These are phyloP conservation scores for Xylariales sp. DNA, from an alignment of 2,329 filamentous ascomycete species.

Conservation along the genomic window DNA sequence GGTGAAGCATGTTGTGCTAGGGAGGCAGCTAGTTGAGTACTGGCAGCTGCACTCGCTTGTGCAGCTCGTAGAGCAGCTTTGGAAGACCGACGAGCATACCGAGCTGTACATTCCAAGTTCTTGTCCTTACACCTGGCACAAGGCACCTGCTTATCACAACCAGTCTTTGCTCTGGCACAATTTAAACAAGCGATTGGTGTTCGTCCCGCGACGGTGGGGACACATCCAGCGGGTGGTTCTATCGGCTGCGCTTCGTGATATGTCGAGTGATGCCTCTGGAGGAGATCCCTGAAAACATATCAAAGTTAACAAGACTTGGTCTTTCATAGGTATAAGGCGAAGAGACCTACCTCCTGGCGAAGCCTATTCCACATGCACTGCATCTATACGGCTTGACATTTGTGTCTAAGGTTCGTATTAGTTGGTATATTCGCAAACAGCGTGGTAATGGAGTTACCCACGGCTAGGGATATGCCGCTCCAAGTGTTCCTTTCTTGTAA, in stretches of 20 bases:
- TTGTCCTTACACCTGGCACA: constrained; percentile 46
- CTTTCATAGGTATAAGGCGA: too few species aligned
- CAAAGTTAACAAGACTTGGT: too few species aligned
- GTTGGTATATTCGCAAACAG: neutral
- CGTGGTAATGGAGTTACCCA: constrained; percentile 25
- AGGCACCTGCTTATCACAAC: constrained; percentile 45
- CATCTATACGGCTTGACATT: constrained; percentile 52
- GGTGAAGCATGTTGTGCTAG: constrained; percentile 13
- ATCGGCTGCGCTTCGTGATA: constrained; percentile 46
- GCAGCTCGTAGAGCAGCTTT: constrained; percentile 38
- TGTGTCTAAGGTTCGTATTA: constrained; percentile 36
- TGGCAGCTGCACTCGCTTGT: constrained; percentile 23
- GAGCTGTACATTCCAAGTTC: constrained; percentile 40
- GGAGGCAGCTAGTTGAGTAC: constrained; percentile 13
- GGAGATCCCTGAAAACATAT: constrained; percentile 34
- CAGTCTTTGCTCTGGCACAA: constrained; percentile 46
- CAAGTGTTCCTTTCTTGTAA: constrained; percentile 53
- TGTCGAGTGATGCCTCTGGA: constrained; percentile 45
- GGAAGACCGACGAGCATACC: constrained; percentile 46
- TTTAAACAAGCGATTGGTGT: constrained; percentile 45
- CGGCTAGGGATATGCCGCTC: constrained; percentile 50
- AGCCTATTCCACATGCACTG: constrained; percentile 42
- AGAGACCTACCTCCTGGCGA: constrained; percentile 31
- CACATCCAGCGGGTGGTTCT: constrained; percentile 38
- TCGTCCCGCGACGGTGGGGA: constrained; percentile 31